phyloP scores from a whole-genome alignment of 2,329 filamentous ascomycete genomes.

The Ceratocystis albifundus region DNA sequence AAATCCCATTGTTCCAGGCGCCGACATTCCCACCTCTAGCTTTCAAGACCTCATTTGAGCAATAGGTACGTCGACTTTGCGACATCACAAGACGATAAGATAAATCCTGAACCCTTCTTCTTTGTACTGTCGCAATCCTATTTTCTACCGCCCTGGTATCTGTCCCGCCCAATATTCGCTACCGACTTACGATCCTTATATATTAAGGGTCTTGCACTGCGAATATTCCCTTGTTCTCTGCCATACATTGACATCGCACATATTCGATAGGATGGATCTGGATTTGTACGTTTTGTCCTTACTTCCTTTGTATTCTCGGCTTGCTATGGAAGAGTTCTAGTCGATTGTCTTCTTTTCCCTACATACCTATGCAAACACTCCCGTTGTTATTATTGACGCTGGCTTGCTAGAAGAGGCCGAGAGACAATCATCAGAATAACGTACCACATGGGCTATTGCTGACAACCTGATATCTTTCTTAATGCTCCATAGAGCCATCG shows the following conservation, averaged over 20 bases:
- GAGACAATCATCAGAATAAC: neutral
- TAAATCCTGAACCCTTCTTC: neutral
- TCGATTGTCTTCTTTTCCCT: too few relatives aligned
- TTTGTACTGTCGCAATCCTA: neutral
- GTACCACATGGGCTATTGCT: neutral
- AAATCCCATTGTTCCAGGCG: neutral
- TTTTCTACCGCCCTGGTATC: too few relatives aligned
- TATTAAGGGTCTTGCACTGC: neutral
- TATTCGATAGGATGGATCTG: conserved; percentile 58
- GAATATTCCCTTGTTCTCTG: neutral
- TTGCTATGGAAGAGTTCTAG: neutral
- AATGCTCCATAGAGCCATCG: conserved; percentile 59
- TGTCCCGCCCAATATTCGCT: neutral
- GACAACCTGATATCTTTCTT: conserved; percentile 6
- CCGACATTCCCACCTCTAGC: neutral
- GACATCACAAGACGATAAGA: neutral
- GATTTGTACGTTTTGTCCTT: conserved; percentile 54
- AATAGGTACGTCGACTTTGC: neutral
- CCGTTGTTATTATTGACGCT: neutral
- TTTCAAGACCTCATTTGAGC: neutral
- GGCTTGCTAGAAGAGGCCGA: neutral
- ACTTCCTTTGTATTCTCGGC: neutral
- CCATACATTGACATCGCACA: neutral
- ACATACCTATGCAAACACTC: neutral
- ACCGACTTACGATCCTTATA: neutral